A percentile compares a stretch with the other conserved stretches of the same genome.
Evolutionary conservation across 441 rosid genomes (phyloP).

Genomic region (Populus hybrid): DNA sequence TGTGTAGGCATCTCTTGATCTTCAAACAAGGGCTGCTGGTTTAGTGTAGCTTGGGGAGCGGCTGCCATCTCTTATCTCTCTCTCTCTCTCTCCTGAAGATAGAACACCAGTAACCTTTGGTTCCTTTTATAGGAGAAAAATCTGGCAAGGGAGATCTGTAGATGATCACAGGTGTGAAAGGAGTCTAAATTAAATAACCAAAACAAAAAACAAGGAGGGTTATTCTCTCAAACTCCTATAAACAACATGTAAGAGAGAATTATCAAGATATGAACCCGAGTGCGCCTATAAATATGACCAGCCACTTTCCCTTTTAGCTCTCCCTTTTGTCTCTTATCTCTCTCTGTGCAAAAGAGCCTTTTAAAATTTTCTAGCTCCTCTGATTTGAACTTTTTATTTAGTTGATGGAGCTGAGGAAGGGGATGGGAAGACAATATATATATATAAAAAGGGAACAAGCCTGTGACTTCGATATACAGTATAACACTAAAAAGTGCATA

Average conservation of each 20-base stretch:
- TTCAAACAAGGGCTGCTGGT: conserved; percentile 58
- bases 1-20: conserved; percentile 55
- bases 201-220: not conserved
- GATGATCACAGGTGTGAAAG: not conserved
- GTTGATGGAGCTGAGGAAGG: not conserved
- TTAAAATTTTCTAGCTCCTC: not conserved
- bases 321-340: not conserved
- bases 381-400: not conserved
- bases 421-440: not conserved
- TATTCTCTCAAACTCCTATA: not conserved
- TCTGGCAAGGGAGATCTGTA: not conserved
- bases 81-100: conserved; percentile 11
- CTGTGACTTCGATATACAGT: not conserved
- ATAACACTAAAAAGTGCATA: not conserved
- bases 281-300: conserved; percentile 22
- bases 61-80: conserved; percentile 39
- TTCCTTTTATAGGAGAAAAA: not conserved
- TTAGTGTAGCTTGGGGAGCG: conserved; percentile 39
- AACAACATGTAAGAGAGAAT: not conserved
- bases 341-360: not conserved
- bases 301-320: conserved; percentile 20
- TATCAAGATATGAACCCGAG: not conserved
- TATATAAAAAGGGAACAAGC: not conserved
- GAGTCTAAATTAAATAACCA: not conserved
- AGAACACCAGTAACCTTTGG: not conserved